Base-by-base conservation (phyloP, 1,284 basidiomycete species). In the Sporisorium graminicola region DNA sequence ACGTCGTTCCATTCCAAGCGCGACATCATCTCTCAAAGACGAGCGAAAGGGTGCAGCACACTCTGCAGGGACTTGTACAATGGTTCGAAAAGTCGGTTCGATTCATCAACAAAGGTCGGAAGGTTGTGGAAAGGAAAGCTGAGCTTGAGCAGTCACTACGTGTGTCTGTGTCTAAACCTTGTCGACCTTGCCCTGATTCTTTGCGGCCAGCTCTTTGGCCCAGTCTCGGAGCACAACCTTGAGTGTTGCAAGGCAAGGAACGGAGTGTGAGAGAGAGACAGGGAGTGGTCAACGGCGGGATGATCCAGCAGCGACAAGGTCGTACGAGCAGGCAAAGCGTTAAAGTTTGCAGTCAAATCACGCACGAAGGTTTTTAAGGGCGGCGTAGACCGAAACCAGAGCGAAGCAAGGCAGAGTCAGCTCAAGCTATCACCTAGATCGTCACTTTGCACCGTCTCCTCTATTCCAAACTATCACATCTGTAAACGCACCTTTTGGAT, bases 401-500 rank as follows among this genome's bases (percentile, higher is more conserved):
- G 58, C 64, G 62, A 69, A 29, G 5, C 22, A 62, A 72, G 49
- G 54, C 50, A 57, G 46, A 37, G 56, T 69, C 47, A 70, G 61
- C 42, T 43, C 31, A 18, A 16, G 10, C 8, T 33, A 29, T 58
- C 49, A 26, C 55, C 14, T 33, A 20, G 49, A 22, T 35, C 16
- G 35, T 58, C 55, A 24, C 24, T n/a, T n/a, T 20, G 26, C 37
- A 27, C 35, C 50, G 18, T 40, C 5, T 35, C n/a, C 12, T 31
- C 43, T 16, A 5, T 35, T 42, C 22, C 37, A 18, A 22, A 43
- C 5, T 40, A 33, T 67, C 65, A 62, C 67, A 53, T 22, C 10
- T n/a, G 14, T 12, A 22, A 35, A 64, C 70, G 50, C 54, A 93
- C 92, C 87, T 94, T 94, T 90, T 91, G 90, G 42, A 95, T 90